Base-by-base conservation (phyloP, 306 rosid genomes). In the Crotalaria pallida region DNA sequence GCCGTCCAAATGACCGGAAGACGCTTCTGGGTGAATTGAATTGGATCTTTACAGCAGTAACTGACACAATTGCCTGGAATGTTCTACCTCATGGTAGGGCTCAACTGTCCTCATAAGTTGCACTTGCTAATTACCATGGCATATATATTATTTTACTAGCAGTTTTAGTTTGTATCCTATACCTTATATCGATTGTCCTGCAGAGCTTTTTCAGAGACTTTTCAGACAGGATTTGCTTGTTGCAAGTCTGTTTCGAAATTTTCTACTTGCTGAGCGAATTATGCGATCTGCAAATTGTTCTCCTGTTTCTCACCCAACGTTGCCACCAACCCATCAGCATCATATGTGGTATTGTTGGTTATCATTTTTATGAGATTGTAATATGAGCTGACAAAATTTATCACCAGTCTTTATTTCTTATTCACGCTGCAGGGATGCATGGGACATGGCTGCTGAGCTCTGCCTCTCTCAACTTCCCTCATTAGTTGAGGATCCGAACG, bases 381-480 rank as follows among this genome's bases (percentile, higher is more conserved):
- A 36, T n/a, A 21, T 47, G 26, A 57, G 41, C 44, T 67, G 45
- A 49, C 17, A 48, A 63, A 59, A 73, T 62, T 51, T 44, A 49
- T 73, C 53, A 22, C 33, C 76, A 75, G 24, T 38, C 43, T 31
- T 22, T 74, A 55, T 73, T 66, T 26, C 45, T 67, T n/a, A 22
- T 74, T 48, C 43, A 51, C 51, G 61, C 73, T 81, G 84, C 84
- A 95, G 99, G 99, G 99, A 95, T 86, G 99, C 99, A 12, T 95
- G 99, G 99, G 99, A 95, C 84, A 95, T 95, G 99, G 99, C 97
- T 77, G 99, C 97, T 76, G 99, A 95, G 84, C 89, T 95, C 51
- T 95, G 97, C 84, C 99, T 95, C 55, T 84, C 99, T 80, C 99
- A 95, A 82, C 99, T 91, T 82, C 96, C 99, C 27, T 80, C 84